Evolutionary conservation across 768 basidiomycete species (phyloP).

Genomic region (Lentinula boryana): DNA sequence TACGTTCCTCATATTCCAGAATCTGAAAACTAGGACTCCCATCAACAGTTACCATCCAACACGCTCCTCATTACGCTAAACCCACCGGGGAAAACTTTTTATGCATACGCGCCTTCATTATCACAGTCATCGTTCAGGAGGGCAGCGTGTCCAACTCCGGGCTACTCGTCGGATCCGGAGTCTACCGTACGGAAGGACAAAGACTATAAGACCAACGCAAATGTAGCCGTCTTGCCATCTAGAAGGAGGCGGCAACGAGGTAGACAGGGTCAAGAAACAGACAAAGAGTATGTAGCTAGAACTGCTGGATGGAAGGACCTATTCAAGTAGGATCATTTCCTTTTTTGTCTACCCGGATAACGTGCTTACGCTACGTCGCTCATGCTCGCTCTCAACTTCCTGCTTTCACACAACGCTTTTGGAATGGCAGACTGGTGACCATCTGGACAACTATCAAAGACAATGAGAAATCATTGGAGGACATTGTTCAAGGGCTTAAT

Average conservation of each 20-base stretch:
- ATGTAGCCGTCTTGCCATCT: slow-evolving; percentile 16
- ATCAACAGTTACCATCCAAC: slow-evolving; percentile 56
- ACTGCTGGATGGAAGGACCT: slow-evolving; percentile 66
- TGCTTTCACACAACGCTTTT: not conserved
- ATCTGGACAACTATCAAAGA: slow-evolving; percentile 49
- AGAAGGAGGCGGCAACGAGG: slow-evolving; percentile 28
- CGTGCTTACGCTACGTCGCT: not conserved
- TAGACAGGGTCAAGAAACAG: slow-evolving; percentile 7
- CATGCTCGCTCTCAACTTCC: slow-evolving; percentile 5
- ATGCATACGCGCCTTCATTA: slow-evolving; percentile 33
- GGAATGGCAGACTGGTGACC: slow-evolving; percentile 38
- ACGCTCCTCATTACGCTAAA: slow-evolving; percentile 62
- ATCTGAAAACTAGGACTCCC: not conserved
- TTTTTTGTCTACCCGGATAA: slow-evolving; percentile 1
- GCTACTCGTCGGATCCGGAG: slow-evolving; percentile 74
- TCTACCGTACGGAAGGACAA: slow-evolving; percentile 38
- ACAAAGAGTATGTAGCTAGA: slow-evolving; percentile 19
- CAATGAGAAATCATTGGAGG: slow-evolving; percentile 39
- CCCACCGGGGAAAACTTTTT: slow-evolving; percentile 56
- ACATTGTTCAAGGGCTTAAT: slow-evolving; percentile 44
- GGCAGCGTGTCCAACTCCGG: slow-evolving; percentile 41
- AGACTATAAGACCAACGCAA: slow-evolving; percentile 15
- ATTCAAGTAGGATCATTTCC: slow-evolving; percentile 46
- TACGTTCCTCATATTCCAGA: not conserved
- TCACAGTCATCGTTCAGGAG: slow-evolving; percentile 16